A percentile compares a stretch with the other conserved stretches of the same genome.
These are phyloP conservation scores for Fomitopsis pinicola DNA, from an alignment of 1,284 basidiomycete species.

Conservation along the genomic window DNA sequence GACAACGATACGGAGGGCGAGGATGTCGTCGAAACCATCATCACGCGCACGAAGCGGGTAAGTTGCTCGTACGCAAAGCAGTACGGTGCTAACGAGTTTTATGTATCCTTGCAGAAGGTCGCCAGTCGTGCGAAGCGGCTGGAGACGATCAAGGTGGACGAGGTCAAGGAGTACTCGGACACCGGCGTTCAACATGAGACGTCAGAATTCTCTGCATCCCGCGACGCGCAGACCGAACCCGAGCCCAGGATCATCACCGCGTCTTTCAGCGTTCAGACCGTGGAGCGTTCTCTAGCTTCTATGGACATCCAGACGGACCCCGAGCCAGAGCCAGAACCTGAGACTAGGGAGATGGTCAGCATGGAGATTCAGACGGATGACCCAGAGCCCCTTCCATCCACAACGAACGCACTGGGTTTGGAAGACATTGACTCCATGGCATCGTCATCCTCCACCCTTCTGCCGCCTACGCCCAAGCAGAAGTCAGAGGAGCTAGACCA, in stretches of 20 bases:
- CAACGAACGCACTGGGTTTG: slow-evolving; percentile 15
- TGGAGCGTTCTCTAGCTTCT: slow-evolving; percentile 20
- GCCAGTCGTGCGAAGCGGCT: slow-evolving; percentile 50
- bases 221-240: slow-evolving; percentile 38
- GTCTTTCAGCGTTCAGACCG: slow-evolving; percentile 31
- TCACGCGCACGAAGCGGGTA: slow-evolving; percentile 73
- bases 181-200: slow-evolving; percentile 62
- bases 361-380: slow-evolving; percentile 64
- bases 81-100: not conserved
- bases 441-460: slow-evolving; percentile 66
- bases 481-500: slow-evolving; percentile 30
- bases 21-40: slow-evolving; percentile 77
- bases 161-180: slow-evolving; percentile 68
- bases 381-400: slow-evolving; percentile 23
- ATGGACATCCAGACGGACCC: slow-evolving; percentile 44
- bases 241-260: slow-evolving; percentile 24
- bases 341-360: slow-evolving; percentile 33
- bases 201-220: slow-evolving; percentile 37
- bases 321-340: slow-evolving; percentile 28
- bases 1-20: slow-evolving; percentile 53
- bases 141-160: slow-evolving; percentile 53
- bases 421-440: slow-evolving; percentile 51
- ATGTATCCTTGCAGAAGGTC: slow-evolving; percentile 48
- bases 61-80: slow-evolving; percentile 21
- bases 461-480: slow-evolving; percentile 62